Conservation (phyloP, 2,329 filamentous ascomycete genomes). For the Chalaropsis ovoidea region DNA sequence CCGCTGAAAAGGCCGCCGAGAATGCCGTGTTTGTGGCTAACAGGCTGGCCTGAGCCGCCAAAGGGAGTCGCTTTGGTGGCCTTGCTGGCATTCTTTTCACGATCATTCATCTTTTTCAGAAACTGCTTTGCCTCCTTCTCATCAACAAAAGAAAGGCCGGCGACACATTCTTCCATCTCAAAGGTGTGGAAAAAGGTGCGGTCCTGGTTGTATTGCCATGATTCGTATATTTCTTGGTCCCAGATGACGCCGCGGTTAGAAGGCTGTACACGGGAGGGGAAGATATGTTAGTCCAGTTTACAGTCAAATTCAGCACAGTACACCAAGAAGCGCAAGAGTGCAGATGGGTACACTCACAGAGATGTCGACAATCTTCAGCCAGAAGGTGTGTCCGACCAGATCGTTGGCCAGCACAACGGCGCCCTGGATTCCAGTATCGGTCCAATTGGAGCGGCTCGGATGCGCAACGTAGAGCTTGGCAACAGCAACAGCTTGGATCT, state of each 20-base stretch:
- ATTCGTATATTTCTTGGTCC: conserved; percentile 97
- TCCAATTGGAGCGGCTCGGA: conserved; percentile 79
- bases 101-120: conserved; percentile 92
- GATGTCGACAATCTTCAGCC: conserved; percentile 94
- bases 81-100: conserved; percentile 91
- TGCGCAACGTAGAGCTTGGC: conserved; percentile 89
- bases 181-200: conserved; percentile 97
- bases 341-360: conserved; percentile 52
- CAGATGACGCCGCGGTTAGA: conserved; percentile 77
- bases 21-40: conserved; percentile 35
- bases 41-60: conserved; percentile 40
- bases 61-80: conserved; percentile 72
- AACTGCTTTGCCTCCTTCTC: conserved; percentile 97
- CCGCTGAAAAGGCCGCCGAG: conserved; percentile 53
- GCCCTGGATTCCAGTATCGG: conserved; percentile 84
- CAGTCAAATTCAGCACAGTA: neutral
- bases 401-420: conserved; percentile 88
- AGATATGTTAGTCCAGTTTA: conserved; percentile 18
- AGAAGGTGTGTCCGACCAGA: conserved; percentile 87
- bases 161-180: conserved; percentile 84
- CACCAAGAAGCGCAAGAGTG: neutral
- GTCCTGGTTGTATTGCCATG: conserved; percentile 91
- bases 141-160: conserved; percentile 83
- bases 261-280: conserved; percentile 41
- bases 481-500: conserved; percentile 92